Percentiles rank a stretch among this genome's conserved stretches.
phyloP scores from a whole-genome alignment of 441 rosid genomes.

The Corymbia citriodora region DNA sequence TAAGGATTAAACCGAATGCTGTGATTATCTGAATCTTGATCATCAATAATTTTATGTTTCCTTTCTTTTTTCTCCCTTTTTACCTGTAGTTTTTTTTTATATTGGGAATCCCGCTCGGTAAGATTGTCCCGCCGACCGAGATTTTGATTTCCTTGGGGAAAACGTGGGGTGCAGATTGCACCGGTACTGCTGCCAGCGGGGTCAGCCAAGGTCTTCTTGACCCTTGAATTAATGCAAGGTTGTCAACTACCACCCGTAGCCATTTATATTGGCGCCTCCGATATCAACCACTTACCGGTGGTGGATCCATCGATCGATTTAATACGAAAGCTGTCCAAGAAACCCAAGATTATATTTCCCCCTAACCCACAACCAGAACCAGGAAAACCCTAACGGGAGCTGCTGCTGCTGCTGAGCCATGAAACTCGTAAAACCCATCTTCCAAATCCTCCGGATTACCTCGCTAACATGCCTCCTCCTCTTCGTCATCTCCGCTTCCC shows the following conservation, averaged over 20 bases:
- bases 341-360: too few species aligned
- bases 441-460: background rate
- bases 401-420: background rate
- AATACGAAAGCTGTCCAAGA: background rate
- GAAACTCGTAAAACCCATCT: background rate
- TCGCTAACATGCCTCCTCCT: background rate
- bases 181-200: background rate
- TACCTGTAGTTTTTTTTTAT: too few species aligned
- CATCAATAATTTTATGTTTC: too few species aligned
- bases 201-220: background rate
- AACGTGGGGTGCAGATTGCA: background rate
- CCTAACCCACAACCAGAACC: background rate
- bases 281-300: background rate
- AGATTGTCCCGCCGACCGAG: background rate
- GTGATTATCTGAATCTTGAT: background rate
- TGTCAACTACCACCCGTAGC: background rate
- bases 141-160: background rate
- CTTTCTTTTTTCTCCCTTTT: too few species aligned
- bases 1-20: background rate
- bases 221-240: background rate
- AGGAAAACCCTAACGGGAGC: background rate
- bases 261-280: background rate
- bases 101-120: background rate
- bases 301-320: background rate
- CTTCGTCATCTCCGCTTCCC: background rate